These are phyloP conservation scores for Colletotrichum limetticola DNA, from an alignment of 2,329 filamentous ascomycete species.

Conservation along the genomic window DNA sequence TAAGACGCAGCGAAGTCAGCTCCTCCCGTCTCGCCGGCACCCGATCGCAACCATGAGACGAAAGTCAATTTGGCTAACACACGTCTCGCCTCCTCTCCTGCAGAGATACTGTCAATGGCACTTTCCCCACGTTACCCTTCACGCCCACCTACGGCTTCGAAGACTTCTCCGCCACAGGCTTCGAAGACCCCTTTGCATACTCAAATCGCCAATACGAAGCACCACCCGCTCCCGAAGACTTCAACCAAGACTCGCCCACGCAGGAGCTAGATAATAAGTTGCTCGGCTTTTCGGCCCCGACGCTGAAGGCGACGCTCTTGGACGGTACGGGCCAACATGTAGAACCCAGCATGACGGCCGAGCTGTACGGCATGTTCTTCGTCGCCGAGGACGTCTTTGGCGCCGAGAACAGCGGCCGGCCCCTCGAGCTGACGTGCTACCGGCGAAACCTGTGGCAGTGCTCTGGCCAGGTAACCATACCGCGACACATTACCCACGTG, in stretches of 20 bases:
- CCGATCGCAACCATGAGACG: slow-evolving; percentile 11
- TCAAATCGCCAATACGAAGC: slow-evolving; percentile 60
- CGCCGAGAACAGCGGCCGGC: slow-evolving; percentile 65
- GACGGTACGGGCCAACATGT: slow-evolving; percentile 73
- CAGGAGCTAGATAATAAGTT: slow-evolving; percentile 75
- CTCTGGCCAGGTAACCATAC: slow-evolving; percentile 84
- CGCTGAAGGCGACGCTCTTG: slow-evolving; percentile 69
- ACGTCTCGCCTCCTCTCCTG: not conserved
- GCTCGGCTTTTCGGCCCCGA: slow-evolving; percentile 76
- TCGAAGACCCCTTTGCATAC: slow-evolving; percentile 74
- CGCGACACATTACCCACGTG: slow-evolving; percentile 76
- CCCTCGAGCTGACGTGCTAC: slow-evolving; percentile 92
- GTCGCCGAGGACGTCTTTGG: slow-evolving; percentile 84
- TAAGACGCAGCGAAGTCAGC: not conserved
- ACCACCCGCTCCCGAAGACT: slow-evolving; percentile 54
- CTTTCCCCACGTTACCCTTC: slow-evolving; percentile 60
- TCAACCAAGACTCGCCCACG: slow-evolving; percentile 60
- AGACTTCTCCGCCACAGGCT: slow-evolving; percentile 66
- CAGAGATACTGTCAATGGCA: slow-evolving; percentile 56
- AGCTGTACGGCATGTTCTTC: slow-evolving; percentile 90
- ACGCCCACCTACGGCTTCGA: slow-evolving; percentile 71
- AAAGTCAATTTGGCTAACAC: slow-evolving; percentile 28
- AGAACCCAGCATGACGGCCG: slow-evolving; percentile 73
- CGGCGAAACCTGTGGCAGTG: slow-evolving; percentile 95
- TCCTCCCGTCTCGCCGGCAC: not conserved